Evolutionary conservation across 2,329 filamentous ascomycete genomes (phyloP).

Genomic region (Pseudonectria buxi): DNA sequence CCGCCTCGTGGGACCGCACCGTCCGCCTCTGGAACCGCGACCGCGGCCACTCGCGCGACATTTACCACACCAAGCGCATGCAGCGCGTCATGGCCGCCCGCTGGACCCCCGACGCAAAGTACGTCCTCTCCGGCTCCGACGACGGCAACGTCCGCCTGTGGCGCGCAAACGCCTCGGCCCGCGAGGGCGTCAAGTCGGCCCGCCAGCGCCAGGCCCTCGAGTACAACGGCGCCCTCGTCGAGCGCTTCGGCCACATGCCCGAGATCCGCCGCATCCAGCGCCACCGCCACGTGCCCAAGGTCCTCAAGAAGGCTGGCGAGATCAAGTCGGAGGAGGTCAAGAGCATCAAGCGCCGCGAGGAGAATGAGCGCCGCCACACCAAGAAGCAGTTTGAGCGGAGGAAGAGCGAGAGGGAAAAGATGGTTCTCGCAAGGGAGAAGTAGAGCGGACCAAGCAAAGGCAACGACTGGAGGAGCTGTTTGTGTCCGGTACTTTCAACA

Average conservation of each 20-base stretch:
- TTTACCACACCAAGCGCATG: constrained; percentile 98
- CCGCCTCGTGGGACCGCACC: constrained; percentile 78
- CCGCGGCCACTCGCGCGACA: constrained; percentile 78
- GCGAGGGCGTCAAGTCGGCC: constrained; percentile 79
- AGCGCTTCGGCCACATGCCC: constrained; percentile 90
- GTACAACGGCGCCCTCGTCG: constrained; percentile 79
- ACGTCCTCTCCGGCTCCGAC: constrained; percentile 83
- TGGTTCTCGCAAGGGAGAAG: constrained; percentile 64
- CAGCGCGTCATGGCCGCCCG: constrained; percentile 81
- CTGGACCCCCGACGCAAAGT: constrained; percentile 86
- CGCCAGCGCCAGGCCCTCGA: constrained; percentile 82
- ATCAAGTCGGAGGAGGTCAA: constrained; percentile 89
- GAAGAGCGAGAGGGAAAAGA: constrained; percentile 83
- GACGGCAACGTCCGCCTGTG: constrained; percentile 86
- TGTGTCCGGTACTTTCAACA: not conserved
- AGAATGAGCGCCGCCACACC: constrained; percentile 89
- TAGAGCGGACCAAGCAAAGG: constrained; percentile 22
- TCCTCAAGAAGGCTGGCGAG: constrained; percentile 90
- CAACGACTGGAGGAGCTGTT: not conserved
- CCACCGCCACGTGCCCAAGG: constrained; percentile 85
- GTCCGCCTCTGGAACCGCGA: constrained; percentile 78
- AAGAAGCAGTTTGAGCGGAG: constrained; percentile 73
- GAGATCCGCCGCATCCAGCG: constrained; percentile 86
- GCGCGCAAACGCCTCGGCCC: constrained; percentile 76
- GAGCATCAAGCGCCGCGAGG: constrained; percentile 81